Base-by-base conservation (phyloP, 2,329 filamentous ascomycete genomes). In the Epicoccum nigrum region DNA sequence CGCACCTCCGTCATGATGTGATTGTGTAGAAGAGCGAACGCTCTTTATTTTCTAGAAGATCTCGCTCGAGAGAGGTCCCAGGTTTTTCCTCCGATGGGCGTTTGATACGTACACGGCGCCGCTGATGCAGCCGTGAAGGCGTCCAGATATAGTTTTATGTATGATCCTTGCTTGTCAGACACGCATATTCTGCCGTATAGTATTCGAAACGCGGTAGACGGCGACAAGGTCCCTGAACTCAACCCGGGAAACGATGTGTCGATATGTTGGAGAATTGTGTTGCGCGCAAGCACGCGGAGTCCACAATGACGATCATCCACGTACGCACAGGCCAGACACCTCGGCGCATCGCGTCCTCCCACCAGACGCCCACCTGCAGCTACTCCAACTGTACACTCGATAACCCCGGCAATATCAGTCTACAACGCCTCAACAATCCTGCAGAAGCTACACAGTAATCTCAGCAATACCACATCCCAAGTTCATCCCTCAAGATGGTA, bases 1-100 rank as follows among this genome's bases (percentile, higher is more conserved):
- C 78, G 77, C 43, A 77, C 77, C 64, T 80, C 78, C 15, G 77
- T 75, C 77, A 80, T 80, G 15, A 17, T 67, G 55, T 40, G 21
- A 2, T 21, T 32, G 13, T 23, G 6, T 32, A 21, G 11, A 27
- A 30, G 32, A 7, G 23, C 27, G 13, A 3, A 8, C 37, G 16
- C 32, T 28, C 21, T 15, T 16, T 25, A 12, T 12, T 27, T 8
- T 13, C 31, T 25, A 12, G 2, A 13, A 2, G 6, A 16, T 9
- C 13, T 16, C 19, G 23, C 7, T 34, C 7, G 4, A 23, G 13
- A 20, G 16, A 20, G n/a, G n/a, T n/a, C n/a, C n/a, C n/a, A n/a
- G n/a, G n/a, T n/a, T n/a, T n/a, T n/a, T 25, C 6, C 23, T 25
- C 6, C 9, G 23, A 25, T 25, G 6, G 23, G 6, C 23, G 23